A percentile compares a stretch with the other conserved stretches of the same genome.
Conservation (phyloP, 345 rosid genomes). For the Lepidium aucheri region DNA sequence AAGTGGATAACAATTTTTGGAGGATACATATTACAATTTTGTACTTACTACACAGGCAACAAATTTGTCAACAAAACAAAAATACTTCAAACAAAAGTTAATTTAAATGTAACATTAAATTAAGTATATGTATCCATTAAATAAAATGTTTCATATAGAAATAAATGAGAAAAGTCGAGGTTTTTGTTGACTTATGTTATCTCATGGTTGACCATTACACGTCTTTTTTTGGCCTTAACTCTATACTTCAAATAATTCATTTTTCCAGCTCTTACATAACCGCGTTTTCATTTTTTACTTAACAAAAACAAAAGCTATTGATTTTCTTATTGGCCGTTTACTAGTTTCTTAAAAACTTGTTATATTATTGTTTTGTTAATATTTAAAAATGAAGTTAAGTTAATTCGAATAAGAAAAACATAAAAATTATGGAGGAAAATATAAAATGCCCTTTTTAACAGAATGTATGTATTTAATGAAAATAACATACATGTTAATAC, state of each 20-base stretch:
- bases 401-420: too few species aligned
- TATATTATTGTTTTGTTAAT: not conserved
- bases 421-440: too few species aligned
- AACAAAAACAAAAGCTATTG: not conserved
- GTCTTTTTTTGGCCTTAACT: not conserved
- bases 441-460: too few species aligned
- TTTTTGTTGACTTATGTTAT: slow-evolving; percentile 16
- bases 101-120: not conserved
- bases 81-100: not conserved
- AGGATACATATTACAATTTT: not conserved
- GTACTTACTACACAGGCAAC: not conserved
- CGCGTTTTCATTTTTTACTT: slow-evolving; percentile 18
- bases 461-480: too few species aligned
- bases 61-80: not conserved
- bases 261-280: slow-evolving; percentile 8
- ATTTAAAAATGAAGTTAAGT: too few species aligned
- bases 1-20: too few species aligned
- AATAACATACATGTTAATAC: too few species aligned
- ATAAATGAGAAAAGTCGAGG: slow-evolving; percentile 3
- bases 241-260: not conserved
- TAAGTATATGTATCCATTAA: not conserved
- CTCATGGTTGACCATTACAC: slow-evolving; percentile 9
- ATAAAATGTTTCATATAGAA: not conserved
- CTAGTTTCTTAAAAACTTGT: not conserved
- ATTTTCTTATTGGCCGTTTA: not conserved